phyloP scores from a whole-genome alignment of 2,329 filamentous ascomycete genomes.

The Colletotrichum nymphaeae region DNA sequence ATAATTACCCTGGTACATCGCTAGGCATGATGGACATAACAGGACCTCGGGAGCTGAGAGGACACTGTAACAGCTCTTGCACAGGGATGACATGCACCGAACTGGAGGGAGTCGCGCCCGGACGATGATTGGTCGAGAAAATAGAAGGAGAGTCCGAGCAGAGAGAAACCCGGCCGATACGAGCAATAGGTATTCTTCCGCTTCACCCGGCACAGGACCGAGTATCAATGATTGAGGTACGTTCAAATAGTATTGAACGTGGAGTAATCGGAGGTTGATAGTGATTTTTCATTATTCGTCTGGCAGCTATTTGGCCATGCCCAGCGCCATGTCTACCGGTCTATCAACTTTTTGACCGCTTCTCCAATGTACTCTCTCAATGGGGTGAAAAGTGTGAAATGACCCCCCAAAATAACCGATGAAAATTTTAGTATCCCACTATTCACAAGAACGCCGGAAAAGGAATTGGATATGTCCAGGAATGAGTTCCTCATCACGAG shows the following conservation, averaged over 20 bases:
- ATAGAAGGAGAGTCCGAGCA: neutral
- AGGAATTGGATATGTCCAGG: neutral
- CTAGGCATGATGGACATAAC: constrained; percentile 9
- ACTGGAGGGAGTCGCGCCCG: neutral
- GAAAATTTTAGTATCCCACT: constrained; percentile 11
- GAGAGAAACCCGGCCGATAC: constrained; percentile 7
- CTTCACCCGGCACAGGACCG: neutral
- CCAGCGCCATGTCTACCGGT: neutral
- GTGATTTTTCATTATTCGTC: neutral
- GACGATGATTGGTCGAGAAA: constrained; percentile 20
- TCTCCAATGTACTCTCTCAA: neutral
- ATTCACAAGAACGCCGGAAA: constrained; percentile 20
- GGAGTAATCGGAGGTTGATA: neutral
- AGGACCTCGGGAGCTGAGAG: constrained; percentile 12
- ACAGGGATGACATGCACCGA: constrained; percentile 21
- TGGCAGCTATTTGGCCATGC: neutral
- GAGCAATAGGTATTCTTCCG: neutral
- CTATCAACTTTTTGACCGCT: constrained; percentile 9
- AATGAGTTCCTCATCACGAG: neutral
- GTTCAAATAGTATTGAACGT: neutral
- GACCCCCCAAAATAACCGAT: neutral
- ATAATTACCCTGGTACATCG: neutral
- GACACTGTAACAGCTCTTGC: constrained; percentile 30
- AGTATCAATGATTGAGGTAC: neutral
- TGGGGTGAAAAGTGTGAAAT: neutral